phyloP scores from a whole-genome alignment of 148 eudicot species.

The Pharnaceum exiguum region DNA sequence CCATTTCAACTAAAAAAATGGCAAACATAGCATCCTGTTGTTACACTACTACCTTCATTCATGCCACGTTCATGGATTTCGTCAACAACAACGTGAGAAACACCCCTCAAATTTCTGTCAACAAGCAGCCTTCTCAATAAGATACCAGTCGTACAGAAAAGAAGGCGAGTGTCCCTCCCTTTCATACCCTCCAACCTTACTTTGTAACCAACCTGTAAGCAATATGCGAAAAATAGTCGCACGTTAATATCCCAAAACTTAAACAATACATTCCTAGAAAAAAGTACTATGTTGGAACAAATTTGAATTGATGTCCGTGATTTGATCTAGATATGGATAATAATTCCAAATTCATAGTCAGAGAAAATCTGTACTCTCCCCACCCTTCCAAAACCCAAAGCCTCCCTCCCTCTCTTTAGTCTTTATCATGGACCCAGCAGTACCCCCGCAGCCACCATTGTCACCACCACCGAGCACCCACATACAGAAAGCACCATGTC shows the following conservation, averaged over 20 bases:
- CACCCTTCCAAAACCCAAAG: no score
- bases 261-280: no score
- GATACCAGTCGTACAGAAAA: conserved; percentile 94
- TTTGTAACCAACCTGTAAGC: conserved; percentile 81
- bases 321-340: no score
- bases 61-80: conserved; percentile 99
- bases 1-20: not conserved
- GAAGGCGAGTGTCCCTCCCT: conserved; percentile 96
- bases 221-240: not conserved
- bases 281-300: no score
- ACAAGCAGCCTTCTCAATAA: conserved; percentile 83
- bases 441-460: no score
- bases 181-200: conserved; percentile 94
- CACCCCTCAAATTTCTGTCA: conserved; percentile 78
- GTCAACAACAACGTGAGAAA: conserved; percentile 89
- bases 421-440: no score
- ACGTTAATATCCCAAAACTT: not conserved
- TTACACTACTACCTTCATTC: conserved; percentile 78
- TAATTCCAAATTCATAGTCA: no score
- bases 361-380: no score
- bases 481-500: no score
- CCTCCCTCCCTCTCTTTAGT: no score
- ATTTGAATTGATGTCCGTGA: no score
- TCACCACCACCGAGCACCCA: no score
- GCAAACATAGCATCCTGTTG: not conserved